A percentile compares a stretch with the other conserved stretches of the same genome.
Evolutionary conservation across 2,329 filamentous ascomycete species (phyloP).

Genomic region (Pseudohalonectria lignicola): DNA sequence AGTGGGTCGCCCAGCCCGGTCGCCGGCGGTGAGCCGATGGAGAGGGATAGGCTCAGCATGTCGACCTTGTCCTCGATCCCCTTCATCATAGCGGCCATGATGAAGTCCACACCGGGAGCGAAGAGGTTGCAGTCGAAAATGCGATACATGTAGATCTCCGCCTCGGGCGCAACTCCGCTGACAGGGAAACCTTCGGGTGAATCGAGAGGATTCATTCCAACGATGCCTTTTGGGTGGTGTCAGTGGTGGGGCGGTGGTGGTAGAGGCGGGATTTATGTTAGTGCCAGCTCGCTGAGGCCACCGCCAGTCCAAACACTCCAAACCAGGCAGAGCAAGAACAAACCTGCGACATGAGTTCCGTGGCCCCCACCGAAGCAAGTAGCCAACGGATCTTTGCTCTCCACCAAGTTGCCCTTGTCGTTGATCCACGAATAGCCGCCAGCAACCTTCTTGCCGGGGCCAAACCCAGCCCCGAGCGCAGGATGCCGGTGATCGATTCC

Average conservation of each 20-base stretch:
- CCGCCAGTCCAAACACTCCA: no score
- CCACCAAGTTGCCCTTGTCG: background rate
- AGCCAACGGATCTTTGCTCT: constrained; percentile 1
- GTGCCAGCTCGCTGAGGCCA: no score
- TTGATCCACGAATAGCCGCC: constrained; percentile 3
- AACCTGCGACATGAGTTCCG: constrained; percentile 1
- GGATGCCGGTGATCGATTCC: constrained; percentile 38
- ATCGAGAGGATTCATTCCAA: constrained; percentile 3
- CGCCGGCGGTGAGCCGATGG: background rate
- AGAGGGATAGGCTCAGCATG: constrained; percentile 16
- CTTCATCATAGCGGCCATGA: constrained; percentile 15
- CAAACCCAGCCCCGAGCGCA: constrained; percentile 40
- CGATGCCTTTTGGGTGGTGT: background rate
- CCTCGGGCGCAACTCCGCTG: constrained; percentile 13
- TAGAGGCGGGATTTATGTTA: no score
- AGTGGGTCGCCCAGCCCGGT: constrained; percentile 5
- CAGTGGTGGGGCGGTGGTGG: background rate
- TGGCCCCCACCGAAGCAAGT: constrained; percentile 2
- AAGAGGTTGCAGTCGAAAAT: constrained; percentile 7
- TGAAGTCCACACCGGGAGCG: constrained; percentile 6
- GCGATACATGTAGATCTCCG: constrained; percentile 11
- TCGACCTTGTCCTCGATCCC: constrained; percentile 15
- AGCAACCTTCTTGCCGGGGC: constrained; percentile 19
- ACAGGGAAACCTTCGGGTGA: constrained; percentile 4
- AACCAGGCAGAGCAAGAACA: no score